These are phyloP conservation scores for Solanum sejunctum DNA, from an alignment of 257 asterid genomes.

Conservation along the genomic window DNA sequence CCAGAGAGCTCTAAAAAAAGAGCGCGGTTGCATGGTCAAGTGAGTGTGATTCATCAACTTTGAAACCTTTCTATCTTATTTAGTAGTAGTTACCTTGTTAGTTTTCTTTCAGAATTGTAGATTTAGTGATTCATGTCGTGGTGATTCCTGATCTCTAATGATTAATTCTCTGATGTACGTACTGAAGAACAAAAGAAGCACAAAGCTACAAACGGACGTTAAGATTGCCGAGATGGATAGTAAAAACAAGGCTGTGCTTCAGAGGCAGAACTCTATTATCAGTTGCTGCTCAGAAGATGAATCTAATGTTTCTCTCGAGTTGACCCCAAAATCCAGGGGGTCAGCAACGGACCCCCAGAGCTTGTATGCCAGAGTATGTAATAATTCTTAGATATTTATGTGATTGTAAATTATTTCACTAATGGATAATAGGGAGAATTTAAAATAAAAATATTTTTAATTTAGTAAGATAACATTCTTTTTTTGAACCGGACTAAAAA, in stretches of 20 bases:
- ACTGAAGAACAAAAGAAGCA: conserved; percentile 16
- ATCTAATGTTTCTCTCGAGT: conserved; percentile 29
- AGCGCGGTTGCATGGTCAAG: conserved; percentile 12
- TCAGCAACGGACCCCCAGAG: conserved; percentile 89
- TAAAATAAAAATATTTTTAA: no score
- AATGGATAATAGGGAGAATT: no score
- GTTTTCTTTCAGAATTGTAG: neutral
- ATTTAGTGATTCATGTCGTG: neutral
- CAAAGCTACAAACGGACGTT: conserved; percentile 19
- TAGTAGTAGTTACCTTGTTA: neutral
- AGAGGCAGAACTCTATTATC: conserved; percentile 21
- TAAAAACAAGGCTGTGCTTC: neutral
- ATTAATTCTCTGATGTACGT: conserved; percentile 12
- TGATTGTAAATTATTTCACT: no score
- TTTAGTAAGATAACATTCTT: no score
- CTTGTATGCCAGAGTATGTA: conserved; percentile 76
- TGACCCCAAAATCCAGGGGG: conserved; percentile 34
- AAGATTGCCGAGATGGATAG: conserved; percentile 4
- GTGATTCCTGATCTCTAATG: neutral
- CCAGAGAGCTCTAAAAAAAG: conserved; percentile 32
- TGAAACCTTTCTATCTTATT: neutral
- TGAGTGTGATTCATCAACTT: neutral
- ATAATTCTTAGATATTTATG: no score
- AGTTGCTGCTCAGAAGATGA: conserved; percentile 40
- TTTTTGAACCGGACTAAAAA: no score